Conservation (phyloP, 345 rosid genomes). For the Bruguiera parviflora region DNA sequence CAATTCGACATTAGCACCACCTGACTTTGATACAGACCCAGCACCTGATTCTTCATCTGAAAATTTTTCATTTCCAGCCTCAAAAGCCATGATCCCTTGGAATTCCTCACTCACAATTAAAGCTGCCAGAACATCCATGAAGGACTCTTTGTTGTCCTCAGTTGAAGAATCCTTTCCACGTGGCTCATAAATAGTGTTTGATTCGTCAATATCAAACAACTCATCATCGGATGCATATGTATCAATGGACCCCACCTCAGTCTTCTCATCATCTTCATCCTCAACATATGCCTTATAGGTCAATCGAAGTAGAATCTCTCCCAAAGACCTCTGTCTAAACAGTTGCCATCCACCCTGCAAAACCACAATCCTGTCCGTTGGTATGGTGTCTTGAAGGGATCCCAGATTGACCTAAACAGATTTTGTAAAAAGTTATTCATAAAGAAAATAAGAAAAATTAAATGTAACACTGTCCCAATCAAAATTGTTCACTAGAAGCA, state of each 20-base stretch:
- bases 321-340: constrained; percentile 64
- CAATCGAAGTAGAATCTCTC: constrained; percentile 80
- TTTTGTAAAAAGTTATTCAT: constrained; percentile 9
- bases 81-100: constrained; percentile 94
- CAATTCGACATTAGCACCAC: constrained; percentile 31
- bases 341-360: constrained; percentile 77
- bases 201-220: constrained; percentile 59
- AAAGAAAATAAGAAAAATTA: constrained; percentile 5
- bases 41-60: constrained; percentile 37
- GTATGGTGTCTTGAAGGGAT: constrained; percentile 85
- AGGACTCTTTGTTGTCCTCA: constrained; percentile 64
- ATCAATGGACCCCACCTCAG: constrained; percentile 37
- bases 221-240: constrained; percentile 71
- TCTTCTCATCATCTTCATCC: constrained; percentile 88
- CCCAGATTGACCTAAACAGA: constrained; percentile 67
- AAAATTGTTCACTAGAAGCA: not conserved
- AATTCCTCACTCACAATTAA: constrained; percentile 90
- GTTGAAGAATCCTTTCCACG: constrained; percentile 30
- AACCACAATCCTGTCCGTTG: constrained; percentile 70
- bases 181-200: constrained; percentile 34
- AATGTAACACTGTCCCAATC: not conserved
- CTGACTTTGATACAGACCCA: constrained; percentile 36
- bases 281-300: constrained; percentile 95
- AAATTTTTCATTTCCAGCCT: constrained; percentile 53
- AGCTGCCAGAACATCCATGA: constrained; percentile 92